Conservation (phyloP, 768 basidiomycete genomes). For the Phlebiopsis gigantea region DNA sequence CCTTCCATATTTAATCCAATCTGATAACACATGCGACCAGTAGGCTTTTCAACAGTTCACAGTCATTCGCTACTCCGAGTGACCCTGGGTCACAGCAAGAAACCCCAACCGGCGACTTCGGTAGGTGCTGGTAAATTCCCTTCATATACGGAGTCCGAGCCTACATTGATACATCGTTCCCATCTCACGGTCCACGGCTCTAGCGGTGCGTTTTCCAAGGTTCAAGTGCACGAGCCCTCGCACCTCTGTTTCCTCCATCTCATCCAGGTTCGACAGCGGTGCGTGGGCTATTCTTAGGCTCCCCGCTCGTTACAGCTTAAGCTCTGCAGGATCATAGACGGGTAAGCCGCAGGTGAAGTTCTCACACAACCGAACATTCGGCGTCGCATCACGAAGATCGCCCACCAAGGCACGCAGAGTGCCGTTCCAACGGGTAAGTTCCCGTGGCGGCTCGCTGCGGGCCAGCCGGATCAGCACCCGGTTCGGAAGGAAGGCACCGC, state of each 20-base stretch:
- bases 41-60: no score
- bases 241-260: not conserved
- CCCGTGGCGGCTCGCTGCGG: constrained; percentile 14
- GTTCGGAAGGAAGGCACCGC: constrained; percentile 16
- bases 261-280: no score
- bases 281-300: not conserved
- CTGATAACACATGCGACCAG: no score
- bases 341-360: constrained; percentile 23
- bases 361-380: constrained; percentile 22
- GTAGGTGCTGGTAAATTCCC: no score
- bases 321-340: constrained; percentile 17
- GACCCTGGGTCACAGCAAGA: no score
- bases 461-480: constrained; percentile 22
- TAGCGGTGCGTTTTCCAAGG: not conserved
- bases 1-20: no score
- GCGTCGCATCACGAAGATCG: constrained; percentile 1
- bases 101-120: no score
- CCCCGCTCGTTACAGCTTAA: constrained; percentile 7
- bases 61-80: no score
- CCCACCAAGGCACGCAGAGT: constrained; percentile 12
- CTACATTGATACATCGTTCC: not conserved
- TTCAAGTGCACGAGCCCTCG: not conserved
- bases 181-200: not conserved
- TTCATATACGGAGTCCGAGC: no score
- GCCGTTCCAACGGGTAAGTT: constrained; percentile 17